Percentiles rank a stretch among this genome's conserved stretches.
Evolutionary conservation across 805 yeast species (phyloP).

Genomic region (Yarrowia hollandica): DNA sequence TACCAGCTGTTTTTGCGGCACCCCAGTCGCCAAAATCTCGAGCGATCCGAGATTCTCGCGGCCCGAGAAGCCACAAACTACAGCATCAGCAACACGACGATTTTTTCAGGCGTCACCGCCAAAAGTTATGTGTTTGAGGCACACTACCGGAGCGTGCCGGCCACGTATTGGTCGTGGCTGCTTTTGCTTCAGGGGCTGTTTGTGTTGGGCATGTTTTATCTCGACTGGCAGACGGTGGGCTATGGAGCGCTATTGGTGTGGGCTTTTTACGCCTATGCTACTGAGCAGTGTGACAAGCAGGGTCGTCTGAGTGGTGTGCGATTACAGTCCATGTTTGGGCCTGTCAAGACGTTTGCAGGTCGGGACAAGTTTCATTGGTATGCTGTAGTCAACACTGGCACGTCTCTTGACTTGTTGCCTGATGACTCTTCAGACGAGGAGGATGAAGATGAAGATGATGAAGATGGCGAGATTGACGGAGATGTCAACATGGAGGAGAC

Average conservation of each 20-base stretch:
- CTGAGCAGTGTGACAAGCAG: conserved; percentile 18
- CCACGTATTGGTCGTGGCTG: conserved; percentile 13
- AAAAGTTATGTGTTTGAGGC: neutral
- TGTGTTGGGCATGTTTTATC: neutral
- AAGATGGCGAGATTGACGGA: neutral
- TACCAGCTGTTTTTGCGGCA: conserved; percentile 6
- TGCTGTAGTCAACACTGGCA: conserved; percentile 9
- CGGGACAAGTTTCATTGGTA: conserved; percentile 23
- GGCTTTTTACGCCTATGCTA: conserved; percentile 13
- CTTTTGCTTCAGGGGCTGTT: conserved; percentile 15
- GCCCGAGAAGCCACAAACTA: conserved; percentile 24
- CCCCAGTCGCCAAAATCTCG: neutral
- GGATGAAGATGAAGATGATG: conserved; percentile 3
- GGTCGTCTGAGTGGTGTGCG: neutral
- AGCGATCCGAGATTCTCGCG: conserved; percentile 7
- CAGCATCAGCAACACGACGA: conserved; percentile 18
- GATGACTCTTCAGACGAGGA: conserved; percentile 18
- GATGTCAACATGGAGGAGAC: neutral
- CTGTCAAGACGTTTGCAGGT: conserved; percentile 16
- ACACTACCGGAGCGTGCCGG: conserved; percentile 18
- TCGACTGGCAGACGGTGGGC: neutral
- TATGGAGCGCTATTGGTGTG: neutral
- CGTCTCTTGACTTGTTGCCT: neutral
- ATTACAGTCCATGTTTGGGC: neutral
- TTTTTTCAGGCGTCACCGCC: conserved; percentile 1